Conservation (phyloP, 192 early-diverging fungal genomes). For the Phlyctochytrium arcticum region DNA sequence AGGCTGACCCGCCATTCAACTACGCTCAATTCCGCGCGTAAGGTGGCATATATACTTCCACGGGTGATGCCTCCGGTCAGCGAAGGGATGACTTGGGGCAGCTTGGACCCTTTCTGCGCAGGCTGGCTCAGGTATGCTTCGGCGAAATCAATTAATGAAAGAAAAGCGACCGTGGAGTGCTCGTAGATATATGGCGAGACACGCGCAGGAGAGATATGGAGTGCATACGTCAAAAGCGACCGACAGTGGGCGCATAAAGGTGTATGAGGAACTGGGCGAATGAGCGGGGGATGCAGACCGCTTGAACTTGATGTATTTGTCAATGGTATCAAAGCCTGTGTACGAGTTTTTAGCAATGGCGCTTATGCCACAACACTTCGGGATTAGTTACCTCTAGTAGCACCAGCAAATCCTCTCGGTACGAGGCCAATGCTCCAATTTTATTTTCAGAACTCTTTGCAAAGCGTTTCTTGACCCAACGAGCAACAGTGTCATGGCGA, state of each 20-base stretch:
- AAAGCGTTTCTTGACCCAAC: slow-evolving; percentile 5
- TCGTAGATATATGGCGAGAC: background rate
- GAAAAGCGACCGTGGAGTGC: slow-evolving; percentile 1
- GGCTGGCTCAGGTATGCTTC: slow-evolving; percentile 4
- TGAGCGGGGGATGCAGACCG: slow-evolving; percentile 2
- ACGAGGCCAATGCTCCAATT: background rate
- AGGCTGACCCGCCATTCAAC: slow-evolving; percentile 8
- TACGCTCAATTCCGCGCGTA: background rate
- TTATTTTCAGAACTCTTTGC: slow-evolving; percentile 17
- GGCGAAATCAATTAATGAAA: slow-evolving; percentile 7
- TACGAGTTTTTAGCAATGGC: too few relatives aligned
- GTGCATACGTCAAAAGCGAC: background rate
- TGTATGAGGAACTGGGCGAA: slow-evolving; percentile 9
- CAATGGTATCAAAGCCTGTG: too few relatives aligned
- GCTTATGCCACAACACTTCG: too few relatives aligned
- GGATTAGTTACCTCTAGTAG: background rate
- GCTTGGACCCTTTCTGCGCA: too few relatives aligned
- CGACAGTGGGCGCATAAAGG: slow-evolving; percentile 4
- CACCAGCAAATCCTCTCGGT: slow-evolving; percentile 11
- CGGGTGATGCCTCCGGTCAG: too few relatives aligned
- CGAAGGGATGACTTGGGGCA: too few relatives aligned
- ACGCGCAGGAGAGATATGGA: background rate
- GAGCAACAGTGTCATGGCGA: background rate
- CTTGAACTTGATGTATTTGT: too few relatives aligned
- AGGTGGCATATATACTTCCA: too few relatives aligned